phyloP scores from a whole-genome alignment of 768 basidiomycete species.

The Boletellus sp. region DNA sequence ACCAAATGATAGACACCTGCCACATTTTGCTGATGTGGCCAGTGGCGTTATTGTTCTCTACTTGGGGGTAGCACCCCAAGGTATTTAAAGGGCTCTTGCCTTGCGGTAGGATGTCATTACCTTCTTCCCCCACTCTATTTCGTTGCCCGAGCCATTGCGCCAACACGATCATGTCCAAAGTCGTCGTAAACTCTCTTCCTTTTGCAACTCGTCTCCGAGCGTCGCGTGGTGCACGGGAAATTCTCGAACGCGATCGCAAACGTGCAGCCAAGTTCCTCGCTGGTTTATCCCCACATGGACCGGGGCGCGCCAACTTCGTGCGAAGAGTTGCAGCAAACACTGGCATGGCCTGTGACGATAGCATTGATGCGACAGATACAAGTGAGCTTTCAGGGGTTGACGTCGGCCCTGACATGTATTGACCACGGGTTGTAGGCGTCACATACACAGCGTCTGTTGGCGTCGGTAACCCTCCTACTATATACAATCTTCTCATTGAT shows the following conservation, averaged over 20 bases:
- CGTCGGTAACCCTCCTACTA: constrained; percentile 48
- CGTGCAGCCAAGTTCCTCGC: constrained; percentile 55
- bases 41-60: neutral
- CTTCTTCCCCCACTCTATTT: neutral
- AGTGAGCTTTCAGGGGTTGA: constrained; percentile 24
- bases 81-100: constrained; percentile 17
- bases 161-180: constrained; percentile 34
- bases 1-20: too few species aligned
- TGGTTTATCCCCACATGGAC: constrained; percentile 54
- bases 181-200: constrained; percentile 38
- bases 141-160: neutral
- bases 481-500: constrained; percentile 54
- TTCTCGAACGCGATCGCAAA: constrained; percentile 50
- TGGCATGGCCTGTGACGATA: constrained; percentile 15
- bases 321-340: constrained; percentile 12
- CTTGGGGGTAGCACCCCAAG: neutral
- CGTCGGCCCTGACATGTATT: neutral
- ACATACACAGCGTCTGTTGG: constrained; percentile 52
- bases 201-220: constrained; percentile 43
- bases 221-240: constrained; percentile 39
- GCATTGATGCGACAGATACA: constrained; percentile 56
- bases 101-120: neutral
- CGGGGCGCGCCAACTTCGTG: constrained; percentile 30
- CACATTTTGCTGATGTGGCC: too few species aligned
- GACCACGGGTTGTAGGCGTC: constrained; percentile 32